Evolutionary conservation across 1,284 basidiomycete genomes (phyloP).

Genomic region (Cutaneotrichosporon sp.): DNA sequence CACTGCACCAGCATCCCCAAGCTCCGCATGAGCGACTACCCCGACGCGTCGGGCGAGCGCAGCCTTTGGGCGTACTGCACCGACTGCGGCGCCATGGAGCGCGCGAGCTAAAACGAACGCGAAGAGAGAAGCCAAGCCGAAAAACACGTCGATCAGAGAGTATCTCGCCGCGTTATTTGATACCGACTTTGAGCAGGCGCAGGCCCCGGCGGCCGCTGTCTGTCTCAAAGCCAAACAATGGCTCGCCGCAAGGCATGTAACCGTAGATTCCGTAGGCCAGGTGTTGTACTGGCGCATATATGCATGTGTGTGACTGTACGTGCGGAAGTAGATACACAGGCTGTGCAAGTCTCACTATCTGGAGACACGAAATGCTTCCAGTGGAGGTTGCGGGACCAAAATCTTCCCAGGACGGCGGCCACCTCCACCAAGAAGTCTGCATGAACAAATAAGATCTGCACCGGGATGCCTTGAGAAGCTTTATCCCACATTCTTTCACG

Average conservation of each 20-base stretch:
- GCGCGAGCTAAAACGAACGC: conserved; percentile 8
- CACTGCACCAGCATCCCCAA: conserved; percentile 44
- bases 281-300: conserved; percentile 7
- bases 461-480: no score
- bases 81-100: conserved; percentile 43
- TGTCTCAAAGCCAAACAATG: background rate
- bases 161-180: no score
- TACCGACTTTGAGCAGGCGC: background rate
- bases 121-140: background rate
- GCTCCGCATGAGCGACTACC: conserved; percentile 40
- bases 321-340: no score
- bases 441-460: no score
- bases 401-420: no score
- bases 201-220: background rate
- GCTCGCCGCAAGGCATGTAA: background rate
- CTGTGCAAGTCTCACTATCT: no score
- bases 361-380: no score
- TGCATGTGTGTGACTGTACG: conserved; percentile 1
- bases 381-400: no score
- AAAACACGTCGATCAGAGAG: background rate
- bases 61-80: conserved; percentile 44
- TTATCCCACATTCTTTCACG: background rate
- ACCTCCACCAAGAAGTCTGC: no score
- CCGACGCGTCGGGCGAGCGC: conserved; percentile 39
- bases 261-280: conserved; percentile 2